Base-by-base conservation (phyloP, 2,329 filamentous ascomycete genomes). In the Venturia nashicola region DNA sequence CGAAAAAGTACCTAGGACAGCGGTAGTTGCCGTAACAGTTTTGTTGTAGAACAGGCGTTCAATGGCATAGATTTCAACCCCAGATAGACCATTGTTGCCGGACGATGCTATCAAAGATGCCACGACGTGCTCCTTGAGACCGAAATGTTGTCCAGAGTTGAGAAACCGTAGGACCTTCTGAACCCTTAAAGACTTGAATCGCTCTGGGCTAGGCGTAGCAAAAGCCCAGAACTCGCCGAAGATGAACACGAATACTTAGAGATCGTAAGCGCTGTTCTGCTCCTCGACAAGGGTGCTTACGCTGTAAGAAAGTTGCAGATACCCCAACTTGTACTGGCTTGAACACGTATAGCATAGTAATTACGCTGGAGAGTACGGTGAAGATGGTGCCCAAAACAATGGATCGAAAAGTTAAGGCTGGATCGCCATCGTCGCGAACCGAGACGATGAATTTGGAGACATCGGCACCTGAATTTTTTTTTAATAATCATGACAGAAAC, bases 1-100 rank as follows among this genome's bases (percentile, higher is more conserved):
- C 6, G 84, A 87, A n/a, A 90, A 78, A 27, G 83, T 84, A 65
- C 89, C 77, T 14, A 90, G 76, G 64, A 59, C 43, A 23, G 57
- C 57, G 43, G 55, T 65, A 27, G 48, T 57, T 70, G 87, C 90
- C 0, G 77, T 67, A 66, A 87, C 78, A 23, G 85, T 77, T 69
- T 88, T 82, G 71, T 86, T 84, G 71, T 91, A 91, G 51, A 63
- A 63, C 6, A 61, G 39, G 20, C 59, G 39, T 42, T 61, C 36
- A 5, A 43, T 23, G 9, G 59, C 59, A 43, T 61, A 61, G 12
- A 61, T 61, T 42, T 61, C 59, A 5, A 61, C 59, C 11, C 59
- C 59, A 32, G 59, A 61, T 6, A 61, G 27, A 18, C 59, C 59
- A 43, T 61, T 61, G 12, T 61, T 61, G 40, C 59, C 59, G 23